Percentiles rank a stretch among this genome's conserved stretches.
Evolutionary conservation across 495 filamentous ascomycete genomes (phyloP).

Genomic region (Podospora australis): DNA sequence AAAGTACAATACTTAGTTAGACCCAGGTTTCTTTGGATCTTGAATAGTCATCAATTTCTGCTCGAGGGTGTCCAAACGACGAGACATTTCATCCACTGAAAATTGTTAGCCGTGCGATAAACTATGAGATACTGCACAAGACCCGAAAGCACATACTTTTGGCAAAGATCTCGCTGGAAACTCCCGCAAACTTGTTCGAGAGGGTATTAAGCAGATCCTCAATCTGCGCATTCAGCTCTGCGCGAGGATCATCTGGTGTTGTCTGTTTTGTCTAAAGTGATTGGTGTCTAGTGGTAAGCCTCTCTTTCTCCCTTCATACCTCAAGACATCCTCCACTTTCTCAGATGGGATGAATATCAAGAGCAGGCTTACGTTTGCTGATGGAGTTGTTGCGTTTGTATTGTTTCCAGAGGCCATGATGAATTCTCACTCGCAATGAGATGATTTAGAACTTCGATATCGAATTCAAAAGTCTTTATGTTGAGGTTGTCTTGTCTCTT

Average conservation of each 20-base stretch:
- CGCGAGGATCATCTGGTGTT: slow-evolving; percentile 34
- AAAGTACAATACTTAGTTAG: neutral
- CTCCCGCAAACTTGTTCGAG: slow-evolving; percentile 71
- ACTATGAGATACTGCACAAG: neutral
- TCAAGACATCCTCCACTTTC: no score
- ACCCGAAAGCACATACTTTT: slow-evolving; percentile 57
- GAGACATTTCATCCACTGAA: slow-evolving; percentile 92
- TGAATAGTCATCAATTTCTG: slow-evolving; percentile 54
- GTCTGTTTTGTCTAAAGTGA: slow-evolving; percentile 12
- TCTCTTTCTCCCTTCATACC: no score
- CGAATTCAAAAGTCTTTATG: no score
- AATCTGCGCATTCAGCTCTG: slow-evolving; percentile 68
- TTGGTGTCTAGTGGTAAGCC: no score
- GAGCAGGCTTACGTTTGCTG: no score
- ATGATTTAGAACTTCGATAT: no score
- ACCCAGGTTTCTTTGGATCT: slow-evolving; percentile 31
- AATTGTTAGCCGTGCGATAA: no score
- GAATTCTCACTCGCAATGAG: no score
- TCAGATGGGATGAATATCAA: no score
- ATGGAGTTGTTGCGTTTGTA: no score
- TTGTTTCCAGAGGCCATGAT: no score
- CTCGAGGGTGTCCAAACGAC: slow-evolving; percentile 82
- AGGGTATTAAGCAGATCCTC: slow-evolving; percentile 82
- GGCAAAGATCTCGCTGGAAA: slow-evolving; percentile 77
- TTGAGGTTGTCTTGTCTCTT: no score